phyloP scores from a whole-genome alignment of 2,329 filamentous ascomycete species.

The Xylariaceae sp. region DNA sequence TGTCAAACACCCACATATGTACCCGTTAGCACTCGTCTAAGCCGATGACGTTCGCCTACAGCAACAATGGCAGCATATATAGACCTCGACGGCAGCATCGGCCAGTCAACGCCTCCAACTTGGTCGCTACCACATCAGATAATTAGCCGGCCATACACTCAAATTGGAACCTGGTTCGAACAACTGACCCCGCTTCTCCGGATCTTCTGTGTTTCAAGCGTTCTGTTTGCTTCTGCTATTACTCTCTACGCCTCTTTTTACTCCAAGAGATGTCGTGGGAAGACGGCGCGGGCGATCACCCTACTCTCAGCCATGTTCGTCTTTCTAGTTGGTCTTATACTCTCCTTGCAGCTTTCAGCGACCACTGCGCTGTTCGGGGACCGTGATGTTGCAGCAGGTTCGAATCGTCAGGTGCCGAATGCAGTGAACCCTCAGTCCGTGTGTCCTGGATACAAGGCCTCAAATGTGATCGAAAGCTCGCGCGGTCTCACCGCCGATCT shows the following conservation, averaged over 20 bases:
- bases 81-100: conserved; percentile 2
- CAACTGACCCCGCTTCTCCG: conserved; percentile 20
- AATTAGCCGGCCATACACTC: conserved; percentile 15
- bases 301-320: conserved; percentile 15
- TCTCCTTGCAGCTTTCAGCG: conserved; percentile 5
- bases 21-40: background rate
- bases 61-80: conserved; percentile 1
- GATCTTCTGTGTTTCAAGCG: conserved; percentile 20
- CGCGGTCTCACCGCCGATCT: conserved; percentile 64
- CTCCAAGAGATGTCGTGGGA: conserved; percentile 8
- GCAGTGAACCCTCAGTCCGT: conserved; percentile 58
- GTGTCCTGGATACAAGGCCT: conserved; percentile 65
- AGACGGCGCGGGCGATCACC: conserved; percentile 2
- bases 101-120: conserved; percentile 8
- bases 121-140: conserved; percentile 14
- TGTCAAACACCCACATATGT: background rate
- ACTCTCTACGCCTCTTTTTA: conserved; percentile 16
- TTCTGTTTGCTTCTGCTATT: conserved; percentile 19
- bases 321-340: conserved; percentile 6
- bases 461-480: conserved; percentile 48
- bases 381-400: conserved; percentile 44
- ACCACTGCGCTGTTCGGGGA: conserved; percentile 32
- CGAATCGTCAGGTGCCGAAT: conserved; percentile 60
- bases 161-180: conserved; percentile 20
- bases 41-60: conserved; percentile 1